phyloP scores from a whole-genome alignment of 2,329 filamentous ascomycete genomes.

The Colletotrichum sp. region DNA sequence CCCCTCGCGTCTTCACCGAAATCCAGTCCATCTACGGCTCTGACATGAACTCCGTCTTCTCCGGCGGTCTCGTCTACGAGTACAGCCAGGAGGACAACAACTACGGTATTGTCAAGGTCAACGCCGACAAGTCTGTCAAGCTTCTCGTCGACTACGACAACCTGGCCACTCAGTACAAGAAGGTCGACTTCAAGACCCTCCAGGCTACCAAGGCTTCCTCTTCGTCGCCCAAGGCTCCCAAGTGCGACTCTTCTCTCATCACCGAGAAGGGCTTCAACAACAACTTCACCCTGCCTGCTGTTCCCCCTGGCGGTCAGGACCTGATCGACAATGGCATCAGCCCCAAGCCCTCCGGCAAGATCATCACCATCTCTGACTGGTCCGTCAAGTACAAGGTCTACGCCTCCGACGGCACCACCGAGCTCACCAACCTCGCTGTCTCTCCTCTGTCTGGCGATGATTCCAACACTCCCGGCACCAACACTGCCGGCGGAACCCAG shows the following conservation, averaged over 20 bases:
- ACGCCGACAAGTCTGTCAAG: constrained; percentile 59
- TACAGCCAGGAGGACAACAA: constrained; percentile 74
- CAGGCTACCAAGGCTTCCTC: constrained; percentile 64
- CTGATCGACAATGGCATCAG: constrained; percentile 80
- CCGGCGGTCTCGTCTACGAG: constrained; percentile 83
- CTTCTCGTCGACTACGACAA: constrained; percentile 73
- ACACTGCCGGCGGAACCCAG: constrained; percentile 30
- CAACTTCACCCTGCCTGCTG: constrained; percentile 78
- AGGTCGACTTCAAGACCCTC: constrained; percentile 73
- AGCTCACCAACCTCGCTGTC: constrained; percentile 51
- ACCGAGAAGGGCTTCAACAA: constrained; percentile 69
- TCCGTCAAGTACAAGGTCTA: constrained; percentile 53
- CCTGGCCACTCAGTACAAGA: constrained; percentile 75
- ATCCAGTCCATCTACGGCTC: constrained; percentile 73
- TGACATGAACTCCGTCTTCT: constrained; percentile 72
- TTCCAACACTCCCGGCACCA: constrained; percentile 51
- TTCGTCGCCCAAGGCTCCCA: constrained; percentile 57
- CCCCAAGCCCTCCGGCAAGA: constrained; percentile 66
- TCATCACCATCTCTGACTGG: constrained; percentile 72
- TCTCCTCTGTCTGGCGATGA: constrained; percentile 47
- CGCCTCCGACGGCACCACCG: constrained; percentile 41
- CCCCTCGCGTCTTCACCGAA: constrained; percentile 78
- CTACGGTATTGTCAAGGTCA: constrained; percentile 69
- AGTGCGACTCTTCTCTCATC: constrained; percentile 73
- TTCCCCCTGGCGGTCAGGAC: constrained; percentile 70